Conservation (phyloP, 768 basidiomycete genomes). For the Botryobasidium botryosum region DNA sequence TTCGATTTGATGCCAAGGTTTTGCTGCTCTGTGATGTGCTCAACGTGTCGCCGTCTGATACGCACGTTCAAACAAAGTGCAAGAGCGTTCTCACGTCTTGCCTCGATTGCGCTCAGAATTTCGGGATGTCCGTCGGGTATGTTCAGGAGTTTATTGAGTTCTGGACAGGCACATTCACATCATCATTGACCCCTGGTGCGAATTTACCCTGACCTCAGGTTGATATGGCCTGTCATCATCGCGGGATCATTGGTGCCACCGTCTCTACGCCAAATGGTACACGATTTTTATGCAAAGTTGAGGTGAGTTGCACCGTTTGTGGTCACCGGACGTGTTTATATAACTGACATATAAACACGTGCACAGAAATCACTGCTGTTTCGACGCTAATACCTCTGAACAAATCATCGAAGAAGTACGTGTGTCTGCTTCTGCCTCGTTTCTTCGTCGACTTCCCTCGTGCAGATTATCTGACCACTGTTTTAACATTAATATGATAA, state of each 20-base stretch:
- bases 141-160: constrained; percentile 11
- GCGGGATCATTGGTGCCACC: constrained; percentile 13
- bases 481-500: no score
- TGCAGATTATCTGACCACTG: no score
- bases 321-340: not conserved
- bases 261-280: constrained; percentile 11
- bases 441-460: not conserved
- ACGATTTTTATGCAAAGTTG: constrained; percentile 17
- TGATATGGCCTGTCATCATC: constrained; percentile 21
- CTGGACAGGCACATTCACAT: constrained; percentile 5
- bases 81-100: constrained; percentile 18
- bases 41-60: constrained; percentile 16
- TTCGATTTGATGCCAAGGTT: constrained; percentile 20
- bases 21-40: constrained; percentile 22
- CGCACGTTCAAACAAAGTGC: constrained; percentile 18
- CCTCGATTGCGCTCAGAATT: constrained; percentile 17
- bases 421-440: constrained; percentile 3
- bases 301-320: constrained; percentile 12
- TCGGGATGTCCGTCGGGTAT: constrained; percentile 21
- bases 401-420: constrained; percentile 18
- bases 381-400: constrained; percentile 25
- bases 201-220: constrained; percentile 11
- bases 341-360: constrained; percentile 10
- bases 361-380: constrained; percentile 18
- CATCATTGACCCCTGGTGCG: constrained; percentile 6